phyloP scores from a whole-genome alignment of 164 flowering plant genomes.

The Magnolia kwangsiensis region DNA sequence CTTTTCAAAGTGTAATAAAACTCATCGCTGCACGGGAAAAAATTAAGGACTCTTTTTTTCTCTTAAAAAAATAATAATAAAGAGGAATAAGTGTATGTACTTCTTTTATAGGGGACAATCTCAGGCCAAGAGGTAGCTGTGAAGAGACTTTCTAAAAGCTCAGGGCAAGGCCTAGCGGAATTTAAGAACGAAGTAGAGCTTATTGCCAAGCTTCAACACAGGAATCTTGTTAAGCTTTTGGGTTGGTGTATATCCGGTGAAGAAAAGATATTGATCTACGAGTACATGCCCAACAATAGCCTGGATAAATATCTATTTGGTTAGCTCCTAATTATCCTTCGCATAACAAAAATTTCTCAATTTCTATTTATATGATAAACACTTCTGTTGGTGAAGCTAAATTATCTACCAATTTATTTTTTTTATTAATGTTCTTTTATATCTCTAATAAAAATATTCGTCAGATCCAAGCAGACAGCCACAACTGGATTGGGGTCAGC shows the following conservation, averaged over 20 bases:
- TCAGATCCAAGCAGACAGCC: not conserved
- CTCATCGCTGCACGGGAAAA: no score
- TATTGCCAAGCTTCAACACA: constrained; percentile 47
- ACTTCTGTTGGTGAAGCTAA: no score
- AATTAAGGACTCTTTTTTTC: no score
- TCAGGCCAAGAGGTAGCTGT: constrained; percentile 41
- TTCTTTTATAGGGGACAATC: constrained; percentile 7
- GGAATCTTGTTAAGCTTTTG: constrained; percentile 45
- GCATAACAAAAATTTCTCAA: no score
- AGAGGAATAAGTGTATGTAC: no score
- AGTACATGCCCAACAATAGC: constrained; percentile 34
- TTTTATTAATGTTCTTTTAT: not conserved
- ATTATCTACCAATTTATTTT: not conserved
- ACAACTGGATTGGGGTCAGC: constrained; percentile 23
- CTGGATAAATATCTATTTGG: constrained; percentile 32
- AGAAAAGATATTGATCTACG: constrained; percentile 42
- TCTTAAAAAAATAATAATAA: no score
- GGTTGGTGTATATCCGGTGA: constrained; percentile 39
- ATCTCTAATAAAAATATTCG: no score
- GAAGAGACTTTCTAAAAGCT: constrained; percentile 32
- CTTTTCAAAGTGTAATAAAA: no score
- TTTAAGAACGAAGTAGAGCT: constrained; percentile 43
- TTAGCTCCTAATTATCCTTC: not conserved
- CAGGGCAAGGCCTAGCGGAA: constrained; percentile 35
- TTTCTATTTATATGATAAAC: no score